Base-by-base conservation (phyloP, 2,329 filamentous ascomycete genomes). In the Tolypocladium paradoxum region DNA sequence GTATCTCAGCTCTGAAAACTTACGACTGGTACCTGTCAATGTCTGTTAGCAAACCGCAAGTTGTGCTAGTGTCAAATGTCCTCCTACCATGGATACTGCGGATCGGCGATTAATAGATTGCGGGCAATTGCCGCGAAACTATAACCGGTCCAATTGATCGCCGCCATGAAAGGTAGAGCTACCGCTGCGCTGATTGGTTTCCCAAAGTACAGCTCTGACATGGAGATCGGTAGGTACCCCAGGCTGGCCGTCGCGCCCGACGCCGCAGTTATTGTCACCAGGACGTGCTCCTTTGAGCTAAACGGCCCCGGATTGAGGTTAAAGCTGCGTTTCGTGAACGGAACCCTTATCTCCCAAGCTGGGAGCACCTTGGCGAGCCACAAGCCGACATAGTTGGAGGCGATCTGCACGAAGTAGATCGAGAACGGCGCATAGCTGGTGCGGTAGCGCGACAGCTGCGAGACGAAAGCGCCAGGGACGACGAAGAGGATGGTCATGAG, bases 381-480 rank as follows among this genome's bases (percentile, higher is more conserved):
- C 34, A 73, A 67, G 1, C 78, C 78, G 12, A 74, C 70, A 53
- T 81, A 81, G 58, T 79, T 78, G 48, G 73, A 77, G 0, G 77
- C 77, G 49, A 82, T 78, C 58, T 81, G 77, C 34, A 83, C 79
- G 56, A 84, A 83, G 62, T 83, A 82, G 48, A 83, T 74, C 0
- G 79, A 81, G 60, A 82, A 84, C 0, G 76, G 75, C 1, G 78
- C 76, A 45, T 73, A 74, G 0, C 80, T 83, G 1, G 80, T 83
- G 46, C 80, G 73, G 59, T 74, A 83, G 49, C 74, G 70, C 55
- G 73, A 75, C 72, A 82, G 76, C 59, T 78, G 75, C 6, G 76
- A 78, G 2, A 83, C 62, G 57, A 83, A 78, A 2, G 79, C 79
- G 2, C 79, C 80, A 0, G 79, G 78, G 1, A 75, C 70, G 46